These are phyloP conservation scores for Atractiella rhizophila DNA, from an alignment of 768 basidiomycete species.

Conservation along the genomic window DNA sequence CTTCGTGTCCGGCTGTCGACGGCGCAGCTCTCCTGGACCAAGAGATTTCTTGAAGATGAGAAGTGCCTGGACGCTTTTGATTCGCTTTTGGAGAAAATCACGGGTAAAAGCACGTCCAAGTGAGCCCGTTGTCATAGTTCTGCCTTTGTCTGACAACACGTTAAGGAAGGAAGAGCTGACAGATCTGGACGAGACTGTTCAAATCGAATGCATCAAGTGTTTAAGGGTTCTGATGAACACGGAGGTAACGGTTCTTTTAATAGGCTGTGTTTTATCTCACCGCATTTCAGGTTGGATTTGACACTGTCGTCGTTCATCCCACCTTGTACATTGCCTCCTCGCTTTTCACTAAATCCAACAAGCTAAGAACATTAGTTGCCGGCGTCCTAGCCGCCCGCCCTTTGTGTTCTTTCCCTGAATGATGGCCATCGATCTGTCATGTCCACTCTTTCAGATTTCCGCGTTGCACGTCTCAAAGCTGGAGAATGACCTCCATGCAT, in stretches of 20 bases:
- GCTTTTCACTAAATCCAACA: slow-evolving; percentile 36
- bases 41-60: slow-evolving; percentile 44
- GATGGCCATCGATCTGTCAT: slow-evolving; percentile 53
- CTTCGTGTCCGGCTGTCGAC: slow-evolving; percentile 68
- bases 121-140: no score
- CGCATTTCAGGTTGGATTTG: slow-evolving; percentile 38
- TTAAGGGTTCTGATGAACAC: slow-evolving; percentile 62
- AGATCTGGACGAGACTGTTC: slow-evolving; percentile 41
- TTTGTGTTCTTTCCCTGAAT: slow-evolving; percentile 44
- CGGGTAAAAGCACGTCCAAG: slow-evolving; percentile 40
- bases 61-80: slow-evolving; percentile 43
- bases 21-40: slow-evolving; percentile 48
- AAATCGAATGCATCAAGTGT: slow-evolving; percentile 53
- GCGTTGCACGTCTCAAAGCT: slow-evolving; percentile 33
- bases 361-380: slow-evolving; percentile 40
- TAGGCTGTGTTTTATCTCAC: not conserved
- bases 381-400: slow-evolving; percentile 63
- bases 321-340: slow-evolving; percentile 49
- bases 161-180: slow-evolving; percentile 20
- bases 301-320: slow-evolving; percentile 35
- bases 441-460: slow-evolving; percentile 54
- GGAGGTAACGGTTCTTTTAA: no score
- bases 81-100: slow-evolving; percentile 33
- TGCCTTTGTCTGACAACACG: no score
- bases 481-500: slow-evolving; percentile 33